phyloP scores from a whole-genome alignment of 176 grass and related monocot species.

The Rhynchospora breviuscula region DNA sequence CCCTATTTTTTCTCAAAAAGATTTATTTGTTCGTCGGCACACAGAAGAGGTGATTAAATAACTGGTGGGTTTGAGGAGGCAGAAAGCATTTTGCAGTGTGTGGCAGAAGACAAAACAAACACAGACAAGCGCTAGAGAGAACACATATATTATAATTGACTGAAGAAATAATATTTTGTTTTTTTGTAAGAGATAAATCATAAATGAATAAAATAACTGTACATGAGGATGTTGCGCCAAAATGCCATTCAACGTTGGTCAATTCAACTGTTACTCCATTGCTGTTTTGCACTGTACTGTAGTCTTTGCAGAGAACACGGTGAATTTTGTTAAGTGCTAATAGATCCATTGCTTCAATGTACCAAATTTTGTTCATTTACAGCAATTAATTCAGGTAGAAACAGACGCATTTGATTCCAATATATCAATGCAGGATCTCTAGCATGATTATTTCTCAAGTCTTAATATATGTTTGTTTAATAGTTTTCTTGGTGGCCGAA shows the following conservation, averaged over 20 bases:
- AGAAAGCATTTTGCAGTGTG: slow-evolving; percentile 23
- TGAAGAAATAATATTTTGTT: neutral
- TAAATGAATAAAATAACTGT: neutral
- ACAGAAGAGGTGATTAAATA: neutral
- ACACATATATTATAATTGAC: neutral
- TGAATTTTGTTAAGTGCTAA: neutral
- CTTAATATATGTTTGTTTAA: neutral
- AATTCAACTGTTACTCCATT: neutral
- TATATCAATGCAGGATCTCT: neutral
- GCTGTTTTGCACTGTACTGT: neutral
- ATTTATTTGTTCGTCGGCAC: slow-evolving; percentile 1
- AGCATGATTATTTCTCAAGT: neutral
- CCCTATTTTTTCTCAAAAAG: neutral
- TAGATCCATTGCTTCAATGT: neutral
- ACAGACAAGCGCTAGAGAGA: slow-evolving; percentile 8
- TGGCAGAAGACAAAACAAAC: slow-evolving; percentile 30
- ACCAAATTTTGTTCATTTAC: neutral
- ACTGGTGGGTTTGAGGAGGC: slow-evolving; percentile 23
- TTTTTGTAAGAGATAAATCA: neutral
- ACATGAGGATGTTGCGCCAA: neutral
- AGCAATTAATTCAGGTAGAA: neutral
- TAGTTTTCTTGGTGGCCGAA: neutral
- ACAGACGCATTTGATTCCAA: neutral
- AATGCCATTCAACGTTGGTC: neutral
- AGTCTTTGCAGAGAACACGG: neutral